Percentiles rank a stretch among this genome's conserved stretches.
Conservation (phyloP, 2,329 filamentous ascomycete genomes). For the Leptographium procerum region DNA sequence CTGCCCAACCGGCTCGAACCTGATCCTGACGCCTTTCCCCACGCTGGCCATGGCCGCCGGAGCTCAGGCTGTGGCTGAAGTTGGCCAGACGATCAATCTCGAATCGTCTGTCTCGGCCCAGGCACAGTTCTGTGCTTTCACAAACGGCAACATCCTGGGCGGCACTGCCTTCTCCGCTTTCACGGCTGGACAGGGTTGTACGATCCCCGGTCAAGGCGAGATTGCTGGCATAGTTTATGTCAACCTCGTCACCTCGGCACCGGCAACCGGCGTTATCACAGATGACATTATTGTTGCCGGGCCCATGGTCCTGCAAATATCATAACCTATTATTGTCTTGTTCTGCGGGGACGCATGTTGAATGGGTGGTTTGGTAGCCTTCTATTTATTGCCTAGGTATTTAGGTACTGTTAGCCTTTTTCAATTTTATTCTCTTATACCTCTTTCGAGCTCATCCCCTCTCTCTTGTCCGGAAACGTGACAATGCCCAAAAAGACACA, state of each 20-base stretch:
- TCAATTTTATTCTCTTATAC: background rate
- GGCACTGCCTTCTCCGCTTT: constrained; percentile 51
- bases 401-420: background rate
- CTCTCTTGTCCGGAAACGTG: background rate
- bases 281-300: constrained; percentile 58
- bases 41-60: constrained; percentile 38
- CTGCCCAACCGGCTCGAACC: constrained; percentile 55
- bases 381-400: background rate
- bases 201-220: constrained; percentile 41
- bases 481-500: background rate
- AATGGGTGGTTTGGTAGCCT: background rate
- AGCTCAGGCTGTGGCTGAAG: constrained; percentile 26
- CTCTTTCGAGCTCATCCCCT: background rate
- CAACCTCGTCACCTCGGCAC: constrained; percentile 46
- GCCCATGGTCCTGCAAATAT: constrained; percentile 45
- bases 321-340: constrained; percentile 18
- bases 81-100: constrained; percentile 34
- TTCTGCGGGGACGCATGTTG: background rate
- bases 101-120: constrained; percentile 36
- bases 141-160: constrained; percentile 45
- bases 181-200: constrained; percentile 41
- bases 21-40: constrained; percentile 54
- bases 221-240: constrained; percentile 56
- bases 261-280: constrained; percentile 38
- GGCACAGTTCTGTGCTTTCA: constrained; percentile 55